Evolutionary conservation across 306 rosid genomes (phyloP).

Genomic region (Corylus avellana): DNA sequence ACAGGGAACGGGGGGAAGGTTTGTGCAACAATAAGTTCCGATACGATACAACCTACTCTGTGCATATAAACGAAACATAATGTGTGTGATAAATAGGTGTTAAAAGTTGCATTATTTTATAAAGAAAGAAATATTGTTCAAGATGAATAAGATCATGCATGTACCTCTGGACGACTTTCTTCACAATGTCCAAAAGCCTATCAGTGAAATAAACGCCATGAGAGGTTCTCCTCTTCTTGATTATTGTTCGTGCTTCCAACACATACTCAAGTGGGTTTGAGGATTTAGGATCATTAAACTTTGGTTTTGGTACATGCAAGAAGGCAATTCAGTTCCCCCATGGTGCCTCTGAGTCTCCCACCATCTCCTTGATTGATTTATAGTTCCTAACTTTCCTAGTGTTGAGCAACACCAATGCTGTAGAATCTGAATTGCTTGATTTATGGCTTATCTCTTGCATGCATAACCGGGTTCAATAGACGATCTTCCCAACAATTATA

Average conservation of each 20-base stretch:
- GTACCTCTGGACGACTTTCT: constrained; percentile 55
- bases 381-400: constrained; percentile 54
- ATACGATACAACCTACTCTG: no score
- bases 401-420: constrained; percentile 55
- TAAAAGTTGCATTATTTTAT: no score
- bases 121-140: neutral
- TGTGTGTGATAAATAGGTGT: no score
- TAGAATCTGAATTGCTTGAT: constrained; percentile 41
- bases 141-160: neutral
- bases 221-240: constrained; percentile 57
- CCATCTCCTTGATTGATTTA: constrained; percentile 52
- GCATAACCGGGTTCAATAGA: constrained; percentile 48
- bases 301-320: constrained; percentile 52
- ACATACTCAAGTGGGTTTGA: constrained; percentile 50
- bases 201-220: constrained; percentile 34
- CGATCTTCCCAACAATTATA: constrained; percentile 46
- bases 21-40: no score
- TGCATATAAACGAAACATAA: no score
- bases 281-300: constrained; percentile 21
- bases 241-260: constrained; percentile 36
- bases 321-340: constrained; percentile 61
- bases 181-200: constrained; percentile 39
- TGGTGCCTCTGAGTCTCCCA: constrained; percentile 34
- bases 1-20: no score
- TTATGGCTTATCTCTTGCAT: constrained; percentile 44